Percentiles rank a stretch among this genome's conserved stretches.
These are phyloP conservation scores for Dionaea muscipula DNA, from an alignment of 179 eudicot species.

Conservation along the genomic window DNA sequence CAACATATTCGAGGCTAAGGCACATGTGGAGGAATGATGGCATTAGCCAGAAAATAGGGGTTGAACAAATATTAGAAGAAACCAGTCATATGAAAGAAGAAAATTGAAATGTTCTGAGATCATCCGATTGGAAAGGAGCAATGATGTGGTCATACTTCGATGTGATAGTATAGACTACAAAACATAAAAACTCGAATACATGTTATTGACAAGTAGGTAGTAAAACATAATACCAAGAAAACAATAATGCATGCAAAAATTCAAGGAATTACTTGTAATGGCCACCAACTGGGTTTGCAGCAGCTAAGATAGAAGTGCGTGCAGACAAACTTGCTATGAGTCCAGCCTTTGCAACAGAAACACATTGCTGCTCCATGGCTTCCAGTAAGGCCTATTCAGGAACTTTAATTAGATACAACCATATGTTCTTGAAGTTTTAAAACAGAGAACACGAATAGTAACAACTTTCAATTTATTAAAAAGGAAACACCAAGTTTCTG, in stretches of 20 bases:
- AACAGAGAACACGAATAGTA: not conserved
- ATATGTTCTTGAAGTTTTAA: not conserved
- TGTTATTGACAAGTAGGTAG: not conserved
- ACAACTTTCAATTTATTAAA: too few relatives aligned
- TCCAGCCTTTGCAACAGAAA: slow-evolving; percentile 97
- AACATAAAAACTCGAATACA: not conserved
- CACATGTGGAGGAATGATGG: not conserved
- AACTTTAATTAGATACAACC: not conserved
- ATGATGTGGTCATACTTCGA: too few relatives aligned
- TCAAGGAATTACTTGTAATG: slow-evolving; percentile 56
- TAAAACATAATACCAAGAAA: slow-evolving; percentile 3
- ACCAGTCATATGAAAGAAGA: not conserved
- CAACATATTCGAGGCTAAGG: not conserved
- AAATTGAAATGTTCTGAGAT: not conserved
- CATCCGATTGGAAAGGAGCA: not conserved
- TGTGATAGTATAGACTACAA: too few relatives aligned
- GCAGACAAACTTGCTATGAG: slow-evolving; percentile 96
- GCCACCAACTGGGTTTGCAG: slow-evolving; percentile 97
- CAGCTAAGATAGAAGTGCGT: slow-evolving; percentile 94
- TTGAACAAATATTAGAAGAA: not conserved
- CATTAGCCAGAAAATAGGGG: not conserved
- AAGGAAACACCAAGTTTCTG: too few relatives aligned
- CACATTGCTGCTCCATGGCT: slow-evolving; percentile 99
- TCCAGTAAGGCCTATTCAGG: slow-evolving; percentile 66
- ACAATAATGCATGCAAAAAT: not conserved